Evolutionary conservation across 345 rosid species (phyloP), one percentile per base, ranked within the genome.

Genomic region (Aquilaria malaccensis): DNA sequence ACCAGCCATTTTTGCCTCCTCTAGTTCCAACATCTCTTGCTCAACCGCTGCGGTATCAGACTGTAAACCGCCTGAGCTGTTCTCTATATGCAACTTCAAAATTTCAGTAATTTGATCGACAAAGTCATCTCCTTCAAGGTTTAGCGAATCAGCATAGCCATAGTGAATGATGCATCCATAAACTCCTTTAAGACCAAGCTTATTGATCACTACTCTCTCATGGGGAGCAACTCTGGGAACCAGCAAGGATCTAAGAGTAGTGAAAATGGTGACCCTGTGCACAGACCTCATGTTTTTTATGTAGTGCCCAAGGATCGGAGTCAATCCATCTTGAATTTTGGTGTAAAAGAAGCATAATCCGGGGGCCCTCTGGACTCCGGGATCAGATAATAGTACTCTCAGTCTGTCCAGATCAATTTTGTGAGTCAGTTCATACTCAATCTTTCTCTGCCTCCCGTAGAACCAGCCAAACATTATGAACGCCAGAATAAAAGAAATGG

Each of bases 381-480:
- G 89, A 30, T 84, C 80, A 13, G 86, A 80, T 60, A 85, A 70
- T 0, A 89, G 77, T 52, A 65, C 60, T 56, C 68, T 67, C 14
- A 92, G 82, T 76, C 85, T 78, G 71, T 65, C 79, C 75, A 85
- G 33, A 63, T 79, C 80, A 45, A 85, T 78, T 77, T 70, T 85
- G 79, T 82, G 84, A 48, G 81, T 83, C 63, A 83, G 59, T 76
- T 92, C 93, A 56, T 85, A 83, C 55, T 83, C 85, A 6, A 86
- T 70, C 84, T 85, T 85, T 69, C 86, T 85, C 68, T 88, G 85
- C 66, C 96, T 83, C 63, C 98, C 96, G 9, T 86, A 83, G 59
- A 86, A 88, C 96, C 96, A 92, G 56, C 84, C 91, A 45, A 83
- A 92, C 98, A 92, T 88, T 22, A 86, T 78, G 64, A 88, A 72